Evolutionary conservation across 1,139 yeast species (phyloP), one percentile per base, ranked within the genome.

Genomic region (Tardiomyces depauwii): DNA sequence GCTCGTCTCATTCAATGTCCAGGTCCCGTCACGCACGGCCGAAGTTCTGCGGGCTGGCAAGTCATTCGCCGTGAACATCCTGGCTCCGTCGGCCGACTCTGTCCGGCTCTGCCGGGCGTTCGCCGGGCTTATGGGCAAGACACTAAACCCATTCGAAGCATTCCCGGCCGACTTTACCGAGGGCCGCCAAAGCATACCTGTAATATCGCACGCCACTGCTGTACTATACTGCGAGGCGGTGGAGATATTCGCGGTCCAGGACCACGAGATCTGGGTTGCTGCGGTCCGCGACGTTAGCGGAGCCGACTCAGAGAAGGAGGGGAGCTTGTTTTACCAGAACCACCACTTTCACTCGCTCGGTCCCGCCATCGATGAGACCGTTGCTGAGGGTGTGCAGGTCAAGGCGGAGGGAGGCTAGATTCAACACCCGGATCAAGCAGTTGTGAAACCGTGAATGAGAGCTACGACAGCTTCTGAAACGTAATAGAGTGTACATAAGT

Each of bases 231-330:
- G 95, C 59, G 67, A 74, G 48, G 75, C 77, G 42, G 65, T 66
- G 40, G 65, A 72, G 38, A 77, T 76, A 7, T 71, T 84, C 47
- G 63, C 64, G 18, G 78, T 87, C 0, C 87, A 82, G 49, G 85
- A 82, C 54, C 96, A 88, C 62, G 95, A 87, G 60, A 79, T 88
- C 2, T 87, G 96, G 95, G 78, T 85, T 2, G 93, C 84, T 2
- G 61, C 63, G 40, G 65, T 66, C 5, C 60, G 63, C 28, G 60
- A 65, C 1, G 58, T 63, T 2, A 27, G 13, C 16, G 40, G 21
- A 4, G 21, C 19, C 2, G 39, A 36, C 2, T 9, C 19, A 3
- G 39, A 36, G 13, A 36, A 6, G 5, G 19, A 19, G 3, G 40
- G 36, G 5, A 30, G 46, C 18, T 18, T 45, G 42, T 19, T 44